Base-by-base conservation (phyloP, 306 rosid genomes). In the Castanea mollissima region DNA sequence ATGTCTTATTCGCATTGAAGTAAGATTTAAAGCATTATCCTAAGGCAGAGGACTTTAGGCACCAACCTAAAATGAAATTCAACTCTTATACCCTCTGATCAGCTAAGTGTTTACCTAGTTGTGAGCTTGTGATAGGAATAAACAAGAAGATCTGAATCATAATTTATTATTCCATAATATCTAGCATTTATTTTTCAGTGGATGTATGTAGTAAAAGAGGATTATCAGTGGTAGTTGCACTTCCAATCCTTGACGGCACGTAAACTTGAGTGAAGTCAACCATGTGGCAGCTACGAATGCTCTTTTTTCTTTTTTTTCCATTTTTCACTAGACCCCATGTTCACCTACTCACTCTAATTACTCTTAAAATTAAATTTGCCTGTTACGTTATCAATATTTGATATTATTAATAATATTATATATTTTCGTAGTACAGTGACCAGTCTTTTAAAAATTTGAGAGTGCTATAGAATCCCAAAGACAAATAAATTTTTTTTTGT, bases 231-330 rank as follows among this genome's bases (percentile, higher is more conserved):
- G 83, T 59, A 14, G 78, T 57, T 83, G 81, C 85, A 81, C 76
- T 81, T 76, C 90, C 79, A 71, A 76, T 76, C 96, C 90, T 74
- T 76, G 87, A 88, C 91, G 91, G 92, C 94, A 88, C 91, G 89
- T 83, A 84, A 81, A 55, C 64, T 18, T 57, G 5, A 32, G 32
- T 34, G 38, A 59, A 80, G 86, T 83, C 86, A 86, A 79, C 84
- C 59, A 62, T 54, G 27, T 76, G 78, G 49, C 77, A 55, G 27
- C 62, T 29, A 58, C 63, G 57, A 80, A 80, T 41, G 74, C 44
- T 60, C 25, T 31, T 73, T 68, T 68, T 31, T 52, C 19, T 74
- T 64, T 52, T 35, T 35, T 64, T 79, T 6, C 3, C 23, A 35
- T 4, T 16, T 20, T 25, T 31, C 75, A 73, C 79, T 56, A 20